phyloP scores from a whole-genome alignment of 2,329 filamentous ascomycete species.

The Penicillium paneum region DNA sequence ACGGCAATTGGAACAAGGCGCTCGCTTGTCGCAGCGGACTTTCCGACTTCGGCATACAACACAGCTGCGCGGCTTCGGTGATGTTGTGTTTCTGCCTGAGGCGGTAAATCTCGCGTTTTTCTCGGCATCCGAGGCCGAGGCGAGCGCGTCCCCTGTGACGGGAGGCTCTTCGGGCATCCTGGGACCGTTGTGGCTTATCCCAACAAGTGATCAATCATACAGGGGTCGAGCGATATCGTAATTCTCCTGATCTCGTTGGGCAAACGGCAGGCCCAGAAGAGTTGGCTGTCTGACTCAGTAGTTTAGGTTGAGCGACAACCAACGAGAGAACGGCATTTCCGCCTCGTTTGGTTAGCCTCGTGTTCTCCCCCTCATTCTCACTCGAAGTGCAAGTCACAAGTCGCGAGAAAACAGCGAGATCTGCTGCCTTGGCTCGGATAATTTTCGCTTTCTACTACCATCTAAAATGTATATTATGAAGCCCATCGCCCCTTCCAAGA shows the following conservation, averaged over 20 bases:
- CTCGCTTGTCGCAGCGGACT: slow-evolving; percentile 57
- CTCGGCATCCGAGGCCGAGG: slow-evolving; percentile 13
- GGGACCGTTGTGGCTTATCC: not conserved
- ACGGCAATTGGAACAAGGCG: slow-evolving; percentile 57
- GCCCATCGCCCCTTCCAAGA: not conserved
- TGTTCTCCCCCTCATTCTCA: not conserved
- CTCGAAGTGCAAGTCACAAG: not conserved
- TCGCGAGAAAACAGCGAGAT: slow-evolving; percentile 5
- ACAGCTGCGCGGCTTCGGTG: slow-evolving; percentile 46
- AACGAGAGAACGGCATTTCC: not conserved
- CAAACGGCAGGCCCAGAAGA: not conserved
- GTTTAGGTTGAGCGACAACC: not conserved
- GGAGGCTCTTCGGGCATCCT: not conserved
- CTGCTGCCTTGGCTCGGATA: not conserved
- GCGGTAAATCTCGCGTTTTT: slow-evolving; percentile 9
- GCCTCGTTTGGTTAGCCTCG: not conserved
- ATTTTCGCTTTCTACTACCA: not conserved
- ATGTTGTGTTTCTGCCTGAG: not conserved
- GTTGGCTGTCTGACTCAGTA: not conserved
- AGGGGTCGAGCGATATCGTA: not conserved
- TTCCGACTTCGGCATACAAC: slow-evolving; percentile 54
- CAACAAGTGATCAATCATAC: not conserved
- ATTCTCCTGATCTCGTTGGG: not conserved
- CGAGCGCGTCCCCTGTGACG: not conserved
- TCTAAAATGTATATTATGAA: not conserved